Evolutionary conservation across 2,329 filamentous ascomycete species (phyloP), one percentile per base, ranked within the genome.

Genomic region (Diaporthe aspalathi): DNA sequence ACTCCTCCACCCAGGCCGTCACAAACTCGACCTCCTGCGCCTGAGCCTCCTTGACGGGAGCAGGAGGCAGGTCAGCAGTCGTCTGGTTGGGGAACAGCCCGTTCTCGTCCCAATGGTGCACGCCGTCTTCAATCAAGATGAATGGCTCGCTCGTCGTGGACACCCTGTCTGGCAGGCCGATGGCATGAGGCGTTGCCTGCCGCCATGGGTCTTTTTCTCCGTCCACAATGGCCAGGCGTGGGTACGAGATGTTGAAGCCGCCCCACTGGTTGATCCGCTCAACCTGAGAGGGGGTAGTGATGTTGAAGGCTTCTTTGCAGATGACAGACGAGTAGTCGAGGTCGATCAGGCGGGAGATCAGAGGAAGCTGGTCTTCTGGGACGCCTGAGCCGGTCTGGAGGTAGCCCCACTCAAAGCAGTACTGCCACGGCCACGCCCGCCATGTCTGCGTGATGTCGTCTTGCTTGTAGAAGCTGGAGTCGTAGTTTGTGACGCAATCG

Each of bases 71-170:
- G 0, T 81, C 80, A 2, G 84, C 74, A 7, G 84, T 87, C 0
- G 90, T 91, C 78, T 93, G 85, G 70, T 91, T 91, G 1, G 83
- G 79, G 63, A 91, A 89, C n/a, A 92, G 76, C 0, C 90, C 90
- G 74, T 92, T 91, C 81, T 92, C 91, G 75, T 93, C 92, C 91
- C 92, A 96, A 78, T 95, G 93, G 79, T 97, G 94, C 24, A 95
- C 92, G 0, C 89, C 93, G n/a, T 87, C 87, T 4, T 86, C 83
- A 56, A 97, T 94, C 56, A 95, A 78, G n/a, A 93, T 85, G 74
- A 91, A 93, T 0, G 93, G 93, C 82, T 94, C 87, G 60, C 85
- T 86, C 0, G 83, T 81, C 0, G 92, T 93, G 54, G 87, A 92
- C 17, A 83, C 80, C 24, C 92, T 84, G 38, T 84, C 81, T 0